phyloP scores from a whole-genome alignment of 225 moss, liverwort and hornwort species.

The Asterella californica region DNA sequence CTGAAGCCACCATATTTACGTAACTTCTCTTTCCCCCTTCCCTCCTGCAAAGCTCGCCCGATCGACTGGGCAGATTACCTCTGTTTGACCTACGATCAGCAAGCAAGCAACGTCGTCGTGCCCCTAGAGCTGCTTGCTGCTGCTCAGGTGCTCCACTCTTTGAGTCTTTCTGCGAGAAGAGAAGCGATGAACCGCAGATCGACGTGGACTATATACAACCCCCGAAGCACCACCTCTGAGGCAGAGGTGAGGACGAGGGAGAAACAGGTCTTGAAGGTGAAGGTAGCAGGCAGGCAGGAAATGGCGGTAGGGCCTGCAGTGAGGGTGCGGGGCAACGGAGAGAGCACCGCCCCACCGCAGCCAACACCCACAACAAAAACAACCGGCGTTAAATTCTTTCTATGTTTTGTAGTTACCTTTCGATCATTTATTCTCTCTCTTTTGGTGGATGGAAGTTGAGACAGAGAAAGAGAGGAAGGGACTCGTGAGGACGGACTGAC shows the following conservation, averaged over 20 bases:
- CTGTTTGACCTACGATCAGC: background rate
- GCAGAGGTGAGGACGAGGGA: background rate
- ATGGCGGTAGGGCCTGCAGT: conserved; percentile 3
- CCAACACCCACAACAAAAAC: background rate
- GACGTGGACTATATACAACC: conserved; percentile 10
- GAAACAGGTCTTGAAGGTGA: background rate
- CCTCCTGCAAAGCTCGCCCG: background rate
- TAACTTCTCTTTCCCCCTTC: too few relatives aligned
- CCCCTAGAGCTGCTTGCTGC: background rate
- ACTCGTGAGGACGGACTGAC: too few relatives aligned
- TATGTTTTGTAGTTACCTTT: too few relatives aligned
- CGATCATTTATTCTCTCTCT: too few relatives aligned
- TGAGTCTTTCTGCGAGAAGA: background rate
- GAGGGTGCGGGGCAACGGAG: background rate
- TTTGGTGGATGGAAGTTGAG: too few relatives aligned
- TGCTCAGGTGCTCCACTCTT: background rate
- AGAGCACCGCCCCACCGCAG: background rate
- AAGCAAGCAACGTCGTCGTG: background rate
- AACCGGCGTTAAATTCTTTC: too few relatives aligned
- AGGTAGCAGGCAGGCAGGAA: too few relatives aligned
- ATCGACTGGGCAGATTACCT: background rate
- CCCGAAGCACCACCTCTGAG: background rate
- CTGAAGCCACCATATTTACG: conserved; percentile 4
- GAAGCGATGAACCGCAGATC: background rate
- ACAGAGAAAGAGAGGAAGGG: too few relatives aligned